Evolutionary conservation across 768 basidiomycete genomes (phyloP), one percentile per base, ranked within the genome.

Genomic region (Lentinula boryana): DNA sequence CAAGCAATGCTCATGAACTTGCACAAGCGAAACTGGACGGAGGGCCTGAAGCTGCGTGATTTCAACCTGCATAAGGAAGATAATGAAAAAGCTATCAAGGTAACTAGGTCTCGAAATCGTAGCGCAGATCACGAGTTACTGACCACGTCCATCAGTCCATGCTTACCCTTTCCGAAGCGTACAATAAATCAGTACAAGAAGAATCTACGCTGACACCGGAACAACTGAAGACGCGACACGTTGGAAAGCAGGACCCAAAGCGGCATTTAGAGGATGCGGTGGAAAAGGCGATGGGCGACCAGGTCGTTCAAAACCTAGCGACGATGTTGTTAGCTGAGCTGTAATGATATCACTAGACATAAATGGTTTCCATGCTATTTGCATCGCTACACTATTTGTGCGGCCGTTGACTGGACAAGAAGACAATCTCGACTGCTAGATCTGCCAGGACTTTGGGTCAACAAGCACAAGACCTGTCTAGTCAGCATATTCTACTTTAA

Each of bases 1-100:
- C 97, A 99, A 71, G 85, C 90, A 16, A 99, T 99, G 97, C 75
- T 99, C 66, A 93, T 98, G 90, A 99, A 98, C 73, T 77, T 99
- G 67, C 97, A 99, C 79, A 98, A 98, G 75, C 82, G 94, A 68
- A 96, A 97, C 70, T 99, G 97, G 97, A 98, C 97, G 2, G 95
- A 98, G 72, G 97, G 96, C 1, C 77, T 99, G 65, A 93, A 91
- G 71, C 73, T 99, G 69, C 82, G 87, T 44, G 95, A 98, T 75
- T 98, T 98, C 75, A 83, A 89, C 73, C 74, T 82, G 58, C 92
- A 95, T 74, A 93, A 95, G 69, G 85, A 91, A 73, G 77, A 77
- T 33, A 98, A 98, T 68, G 95, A 98, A 76, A 88, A 86, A 68
- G 88, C 91, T 33, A 94, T 99, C 79, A 95, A 97, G 85, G 96